phyloP scores from a whole-genome alignment of 225 moss, liverwort and hornwort species.

The Sphagnum tenellum region DNA sequence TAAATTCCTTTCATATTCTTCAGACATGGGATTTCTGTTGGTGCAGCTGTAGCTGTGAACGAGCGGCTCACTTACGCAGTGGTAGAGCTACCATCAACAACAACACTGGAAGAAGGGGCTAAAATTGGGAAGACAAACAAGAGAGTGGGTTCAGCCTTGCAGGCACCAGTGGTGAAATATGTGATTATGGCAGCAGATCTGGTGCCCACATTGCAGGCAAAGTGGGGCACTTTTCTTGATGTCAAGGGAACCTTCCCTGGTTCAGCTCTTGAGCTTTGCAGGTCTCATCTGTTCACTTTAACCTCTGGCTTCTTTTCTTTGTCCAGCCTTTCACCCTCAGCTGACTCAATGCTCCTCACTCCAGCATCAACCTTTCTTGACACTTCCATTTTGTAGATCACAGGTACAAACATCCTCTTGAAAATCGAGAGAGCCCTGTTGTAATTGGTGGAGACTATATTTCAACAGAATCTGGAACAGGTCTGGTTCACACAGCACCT shows the following conservation, averaged over 20 bases:
- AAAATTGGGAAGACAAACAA: slow-evolving; percentile 39
- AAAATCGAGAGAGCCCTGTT: slow-evolving; percentile 67
- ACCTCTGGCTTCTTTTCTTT: too few relatives aligned
- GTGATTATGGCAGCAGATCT: slow-evolving; percentile 88
- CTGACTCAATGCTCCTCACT: neutral
- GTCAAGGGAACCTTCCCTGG: slow-evolving; percentile 79
- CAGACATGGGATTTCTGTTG: neutral
- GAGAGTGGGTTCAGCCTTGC: slow-evolving; percentile 64
- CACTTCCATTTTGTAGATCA: neutral
- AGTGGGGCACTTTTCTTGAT: slow-evolving; percentile 72
- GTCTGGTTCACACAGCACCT: slow-evolving; percentile 96
- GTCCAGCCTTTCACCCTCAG: neutral
- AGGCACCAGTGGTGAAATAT: slow-evolving; percentile 40
- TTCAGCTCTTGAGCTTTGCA: slow-evolving; percentile 72
- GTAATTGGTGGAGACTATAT: slow-evolving; percentile 98
- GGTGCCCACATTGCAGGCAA: slow-evolving; percentile 53
- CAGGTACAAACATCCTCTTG: slow-evolving; percentile 89
- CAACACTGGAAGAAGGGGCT: slow-evolving; percentile 16
- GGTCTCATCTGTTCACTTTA: slow-evolving; percentile 20
- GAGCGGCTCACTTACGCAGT: slow-evolving; percentile 76
- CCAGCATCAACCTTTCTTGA: neutral
- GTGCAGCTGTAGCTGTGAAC: slow-evolving; percentile 94
- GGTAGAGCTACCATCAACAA: slow-evolving; percentile 47
- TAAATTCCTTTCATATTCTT: too few relatives aligned
- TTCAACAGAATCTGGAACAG: slow-evolving; percentile 97